phyloP scores from a whole-genome alignment of 2,329 filamentous ascomycete genomes.

The Fusarium sp. region DNA sequence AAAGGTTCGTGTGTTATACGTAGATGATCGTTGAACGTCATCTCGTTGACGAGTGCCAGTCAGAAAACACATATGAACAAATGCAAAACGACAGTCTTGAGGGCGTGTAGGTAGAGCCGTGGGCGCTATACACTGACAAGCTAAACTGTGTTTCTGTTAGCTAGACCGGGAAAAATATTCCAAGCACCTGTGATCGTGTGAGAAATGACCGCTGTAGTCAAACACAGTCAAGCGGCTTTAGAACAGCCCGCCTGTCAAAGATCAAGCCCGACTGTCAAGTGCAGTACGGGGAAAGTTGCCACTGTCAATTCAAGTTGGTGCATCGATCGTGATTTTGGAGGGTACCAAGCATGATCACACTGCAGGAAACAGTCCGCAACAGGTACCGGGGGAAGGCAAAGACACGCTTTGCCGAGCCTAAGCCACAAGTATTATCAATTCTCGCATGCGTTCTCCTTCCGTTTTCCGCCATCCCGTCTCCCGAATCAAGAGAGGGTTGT shows the following conservation, averaged over 20 bases:
- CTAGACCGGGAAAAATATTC: slow-evolving; percentile 25
- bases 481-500: slow-evolving; percentile 5
- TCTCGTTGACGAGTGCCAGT: not conserved
- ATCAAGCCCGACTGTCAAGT: slow-evolving; percentile 30
- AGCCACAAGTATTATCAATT: slow-evolving; percentile 18
- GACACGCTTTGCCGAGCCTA: not conserved
- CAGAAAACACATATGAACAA: slow-evolving; percentile 1
- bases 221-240: slow-evolving; percentile 40
- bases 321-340: slow-evolving; percentile 36
- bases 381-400: slow-evolving; percentile 22
- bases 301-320: slow-evolving; percentile 32
- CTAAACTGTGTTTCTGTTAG: slow-evolving; percentile 20
- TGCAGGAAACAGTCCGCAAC: slow-evolving; percentile 24
- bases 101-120: slow-evolving; percentile 6
- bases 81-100: not conserved
- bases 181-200: slow-evolving; percentile 33
- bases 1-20: not conserved
- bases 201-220: slow-evolving; percentile 32
- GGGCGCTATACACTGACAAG: slow-evolving; percentile 4
- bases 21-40: slow-evolving; percentile 14
- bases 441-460: slow-evolving; percentile 16
- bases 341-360: slow-evolving; percentile 32
- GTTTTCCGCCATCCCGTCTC: slow-evolving; percentile 2
- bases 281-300: slow-evolving; percentile 19
- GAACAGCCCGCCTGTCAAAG: slow-evolving; percentile 30